Percentiles rank a stretch among this genome's conserved stretches.
Evolutionary conservation across 768 basidiomycete species (phyloP).

Genomic region (Pulveroboletus sp.): DNA sequence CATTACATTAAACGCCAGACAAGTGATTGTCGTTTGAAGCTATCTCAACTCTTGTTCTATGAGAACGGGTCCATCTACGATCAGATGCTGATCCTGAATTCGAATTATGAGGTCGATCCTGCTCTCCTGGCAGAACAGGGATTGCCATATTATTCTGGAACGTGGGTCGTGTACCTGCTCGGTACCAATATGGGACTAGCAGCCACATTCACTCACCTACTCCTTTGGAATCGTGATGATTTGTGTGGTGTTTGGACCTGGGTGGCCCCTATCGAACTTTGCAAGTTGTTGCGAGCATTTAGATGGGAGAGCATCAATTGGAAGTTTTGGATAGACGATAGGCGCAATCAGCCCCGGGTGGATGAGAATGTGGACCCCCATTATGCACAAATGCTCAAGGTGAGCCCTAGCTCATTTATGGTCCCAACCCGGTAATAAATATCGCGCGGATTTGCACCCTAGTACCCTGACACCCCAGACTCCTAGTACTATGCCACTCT

Average conservation of each 20-base stretch:
- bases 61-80: slow-evolving; percentile 50
- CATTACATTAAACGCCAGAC: not conserved
- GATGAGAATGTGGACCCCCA: slow-evolving; percentile 48
- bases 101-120: no score
- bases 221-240: slow-evolving; percentile 51
- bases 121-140: no score
- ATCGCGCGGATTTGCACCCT: not conserved
- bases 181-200: slow-evolving; percentile 28
- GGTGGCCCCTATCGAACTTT: slow-evolving; percentile 33
- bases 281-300: slow-evolving; percentile 20
- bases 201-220: slow-evolving; percentile 50
- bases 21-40: slow-evolving; percentile 17
- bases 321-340: slow-evolving; percentile 32
- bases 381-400: slow-evolving; percentile 46
- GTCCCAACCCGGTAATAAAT: slow-evolving; percentile 15
- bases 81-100: slow-evolving; percentile 44
- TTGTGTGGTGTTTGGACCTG: slow-evolving; percentile 44
- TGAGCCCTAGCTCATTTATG: slow-evolving; percentile 8
- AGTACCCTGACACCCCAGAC: slow-evolving; percentile 34
- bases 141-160: slow-evolving; percentile 6
- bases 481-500: slow-evolving; percentile 31
- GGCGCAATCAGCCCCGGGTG: slow-evolving; percentile 27
- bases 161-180: slow-evolving; percentile 21
- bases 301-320: slow-evolving; percentile 33
- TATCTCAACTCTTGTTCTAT: slow-evolving; percentile 48